phyloP scores from a whole-genome alignment of 192 early-diverging fungal species.

The Umbelopsis isabellina region DNA sequence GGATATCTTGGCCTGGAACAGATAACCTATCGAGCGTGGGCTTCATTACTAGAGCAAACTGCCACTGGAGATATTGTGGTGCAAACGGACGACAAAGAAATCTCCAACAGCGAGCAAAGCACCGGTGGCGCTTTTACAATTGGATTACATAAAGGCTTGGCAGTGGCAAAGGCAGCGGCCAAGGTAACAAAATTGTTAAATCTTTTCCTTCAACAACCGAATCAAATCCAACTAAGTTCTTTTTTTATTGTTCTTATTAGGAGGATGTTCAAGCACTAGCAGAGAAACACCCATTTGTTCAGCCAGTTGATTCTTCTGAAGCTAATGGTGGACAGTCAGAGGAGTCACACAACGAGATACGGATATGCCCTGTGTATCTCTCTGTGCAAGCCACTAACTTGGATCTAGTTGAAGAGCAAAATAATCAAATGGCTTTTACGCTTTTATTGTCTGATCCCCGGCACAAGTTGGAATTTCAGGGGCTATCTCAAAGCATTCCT shows the following conservation, averaged over 20 bases:
- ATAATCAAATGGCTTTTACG: conserved; percentile 40
- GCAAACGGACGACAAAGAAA: conserved; percentile 43
- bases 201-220: no score
- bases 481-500: conserved; percentile 58
- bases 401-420: conserved; percentile 6
- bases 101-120: conserved; percentile 18
- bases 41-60: conserved; percentile 62
- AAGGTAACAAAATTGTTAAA: neutral
- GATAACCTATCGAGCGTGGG: conserved; percentile 56
- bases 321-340: neutral
- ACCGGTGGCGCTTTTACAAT: conserved; percentile 8
- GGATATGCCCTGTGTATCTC: conserved; percentile 15
- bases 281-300: neutral
- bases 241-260: neutral
- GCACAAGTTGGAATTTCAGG: conserved; percentile 54
- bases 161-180: neutral
- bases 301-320: neutral
- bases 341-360: neutral
- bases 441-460: conserved; percentile 57
- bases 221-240: neutral
- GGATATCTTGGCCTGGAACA: conserved; percentile 59
- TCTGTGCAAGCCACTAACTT: neutral
- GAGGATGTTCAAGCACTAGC: neutral
- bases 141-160: neutral
- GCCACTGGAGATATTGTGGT: conserved; percentile 62